phyloP scores from a whole-genome alignment of 75 land plant species.

The Cunninghamia lanceolata region DNA sequence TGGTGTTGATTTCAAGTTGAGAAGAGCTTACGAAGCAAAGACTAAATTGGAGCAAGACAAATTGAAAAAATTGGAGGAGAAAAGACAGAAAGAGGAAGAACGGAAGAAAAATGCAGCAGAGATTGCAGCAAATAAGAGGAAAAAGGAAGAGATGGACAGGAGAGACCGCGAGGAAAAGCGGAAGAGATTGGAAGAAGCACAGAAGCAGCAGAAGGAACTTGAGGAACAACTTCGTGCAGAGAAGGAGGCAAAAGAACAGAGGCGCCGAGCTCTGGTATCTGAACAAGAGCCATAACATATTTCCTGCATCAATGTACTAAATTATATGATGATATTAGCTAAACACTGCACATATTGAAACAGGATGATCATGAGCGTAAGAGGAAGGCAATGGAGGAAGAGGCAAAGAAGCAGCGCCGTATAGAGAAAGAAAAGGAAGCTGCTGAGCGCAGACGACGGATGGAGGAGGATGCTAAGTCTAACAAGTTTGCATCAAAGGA shows the following conservation, averaged over 20 bases:
- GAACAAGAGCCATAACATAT: neutral
- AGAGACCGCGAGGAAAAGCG: conserved; percentile 67
- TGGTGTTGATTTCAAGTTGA: conserved; percentile 23
- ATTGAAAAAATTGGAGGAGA: conserved; percentile 48
- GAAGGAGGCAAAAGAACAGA: conserved; percentile 43
- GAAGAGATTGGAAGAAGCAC: conserved; percentile 54
- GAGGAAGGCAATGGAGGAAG: conserved; percentile 39
- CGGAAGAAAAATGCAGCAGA: conserved; percentile 77
- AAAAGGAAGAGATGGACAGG: conserved; percentile 69
- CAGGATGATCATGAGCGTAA: conserved; percentile 44
- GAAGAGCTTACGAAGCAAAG: conserved; percentile 26
- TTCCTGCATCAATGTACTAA: neutral
- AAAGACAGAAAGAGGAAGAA: conserved; percentile 69
- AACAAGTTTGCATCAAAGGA: conserved; percentile 1
- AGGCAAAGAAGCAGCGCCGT: conserved; percentile 32
- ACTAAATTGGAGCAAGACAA: conserved; percentile 66
- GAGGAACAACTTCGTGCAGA: conserved; percentile 48
- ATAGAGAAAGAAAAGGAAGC: conserved; percentile 47
- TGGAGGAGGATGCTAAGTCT: conserved; percentile 22
- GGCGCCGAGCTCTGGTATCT: conserved; percentile 27
- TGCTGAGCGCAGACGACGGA: conserved; percentile 23
- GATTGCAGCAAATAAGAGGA: conserved; percentile 60
- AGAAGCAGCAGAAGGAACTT: conserved; percentile 36
- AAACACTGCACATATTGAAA: neutral
- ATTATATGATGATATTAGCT: neutral